Evolutionary conservation across 2,329 filamentous ascomycete species (phyloP).

Genomic region (Fusarium praegraminearum): DNA sequence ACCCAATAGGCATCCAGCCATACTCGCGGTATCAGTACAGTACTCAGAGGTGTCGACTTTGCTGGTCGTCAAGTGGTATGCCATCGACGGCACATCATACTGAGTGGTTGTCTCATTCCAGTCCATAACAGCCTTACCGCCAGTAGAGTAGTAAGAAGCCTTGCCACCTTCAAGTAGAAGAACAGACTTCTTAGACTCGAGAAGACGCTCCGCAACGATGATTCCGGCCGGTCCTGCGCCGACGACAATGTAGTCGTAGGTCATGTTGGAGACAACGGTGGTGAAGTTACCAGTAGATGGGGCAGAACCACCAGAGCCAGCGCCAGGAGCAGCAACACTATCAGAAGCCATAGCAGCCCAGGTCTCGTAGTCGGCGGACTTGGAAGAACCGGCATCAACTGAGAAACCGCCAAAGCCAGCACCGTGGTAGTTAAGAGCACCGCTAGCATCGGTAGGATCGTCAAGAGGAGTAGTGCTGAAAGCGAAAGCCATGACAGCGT

Average conservation of each 20-base stretch:
- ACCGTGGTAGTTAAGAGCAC: slow-evolving; percentile 56
- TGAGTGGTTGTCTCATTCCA: slow-evolving; percentile 76
- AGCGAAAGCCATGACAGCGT: slow-evolving; percentile 67
- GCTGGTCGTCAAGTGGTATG: slow-evolving; percentile 76
- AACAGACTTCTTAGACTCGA: slow-evolving; percentile 73
- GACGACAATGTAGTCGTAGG: slow-evolving; percentile 73
- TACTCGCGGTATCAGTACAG: slow-evolving; percentile 73
- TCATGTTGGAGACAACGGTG: slow-evolving; percentile 48
- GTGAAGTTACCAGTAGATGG: slow-evolving; percentile 45
- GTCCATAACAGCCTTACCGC: slow-evolving; percentile 71
- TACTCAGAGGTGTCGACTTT: slow-evolving; percentile 71
- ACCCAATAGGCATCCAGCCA: slow-evolving; percentile 78
- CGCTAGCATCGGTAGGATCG: slow-evolving; percentile 49
- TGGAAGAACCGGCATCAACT: slow-evolving; percentile 53
- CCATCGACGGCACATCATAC: slow-evolving; percentile 78
- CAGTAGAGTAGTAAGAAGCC: slow-evolving; percentile 71
- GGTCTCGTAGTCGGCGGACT: slow-evolving; percentile 55
- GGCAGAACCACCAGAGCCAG: slow-evolving; percentile 35
- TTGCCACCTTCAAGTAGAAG: slow-evolving; percentile 68
- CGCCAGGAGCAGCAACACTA: slow-evolving; percentile 49
- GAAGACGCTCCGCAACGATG: slow-evolving; percentile 66
- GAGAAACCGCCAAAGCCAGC: slow-evolving; percentile 61
- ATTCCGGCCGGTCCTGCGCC: slow-evolving; percentile 73
- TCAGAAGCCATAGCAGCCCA: slow-evolving; percentile 61
- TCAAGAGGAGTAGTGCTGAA: slow-evolving; percentile 60